phyloP scores from a whole-genome alignment of 108 stramenopile genomes.

The Poteriospumella lacustris region DNA sequence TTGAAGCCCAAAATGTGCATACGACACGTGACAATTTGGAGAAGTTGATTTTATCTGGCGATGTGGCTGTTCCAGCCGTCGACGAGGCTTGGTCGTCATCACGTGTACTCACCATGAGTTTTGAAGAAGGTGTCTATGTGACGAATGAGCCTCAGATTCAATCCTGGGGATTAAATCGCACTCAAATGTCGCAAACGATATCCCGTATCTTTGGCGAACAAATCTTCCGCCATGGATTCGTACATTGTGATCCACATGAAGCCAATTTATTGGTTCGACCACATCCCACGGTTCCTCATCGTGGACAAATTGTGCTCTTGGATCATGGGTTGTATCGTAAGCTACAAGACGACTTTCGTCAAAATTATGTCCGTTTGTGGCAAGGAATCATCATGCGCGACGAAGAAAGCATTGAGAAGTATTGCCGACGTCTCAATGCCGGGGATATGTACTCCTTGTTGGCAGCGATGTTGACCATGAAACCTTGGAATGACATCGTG shows the following conservation, averaged over 20 bases:
- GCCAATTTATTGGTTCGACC: slow-evolving; percentile 78
- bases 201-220: slow-evolving; percentile 45
- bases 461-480: slow-evolving; percentile 80
- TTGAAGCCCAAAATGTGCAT: slow-evolving; percentile 78
- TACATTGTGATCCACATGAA: slow-evolving; percentile 70
- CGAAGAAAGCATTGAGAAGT: slow-evolving; percentile 63
- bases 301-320: slow-evolving; percentile 73
- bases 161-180: slow-evolving; percentile 33
- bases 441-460: slow-evolving; percentile 77
- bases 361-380: slow-evolving; percentile 73
- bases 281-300: slow-evolving; percentile 55
- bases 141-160: slow-evolving; percentile 67
- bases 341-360: slow-evolving; percentile 67
- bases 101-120: slow-evolving; percentile 83
- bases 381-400: slow-evolving; percentile 72
- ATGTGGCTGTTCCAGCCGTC: slow-evolving; percentile 67
- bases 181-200: slow-evolving; percentile 36
- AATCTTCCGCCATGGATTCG: slow-evolving; percentile 34
- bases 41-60: slow-evolving; percentile 35
- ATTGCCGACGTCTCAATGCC: slow-evolving; percentile 61
- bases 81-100: slow-evolving; percentile 61
- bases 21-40: slow-evolving; percentile 53
- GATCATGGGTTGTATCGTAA: slow-evolving; percentile 82
- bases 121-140: slow-evolving; percentile 78
- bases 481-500: slow-evolving; percentile 86